Base-by-base conservation (phyloP, 2,329 filamentous ascomycete genomes). In the Curvularia sp. region DNA sequence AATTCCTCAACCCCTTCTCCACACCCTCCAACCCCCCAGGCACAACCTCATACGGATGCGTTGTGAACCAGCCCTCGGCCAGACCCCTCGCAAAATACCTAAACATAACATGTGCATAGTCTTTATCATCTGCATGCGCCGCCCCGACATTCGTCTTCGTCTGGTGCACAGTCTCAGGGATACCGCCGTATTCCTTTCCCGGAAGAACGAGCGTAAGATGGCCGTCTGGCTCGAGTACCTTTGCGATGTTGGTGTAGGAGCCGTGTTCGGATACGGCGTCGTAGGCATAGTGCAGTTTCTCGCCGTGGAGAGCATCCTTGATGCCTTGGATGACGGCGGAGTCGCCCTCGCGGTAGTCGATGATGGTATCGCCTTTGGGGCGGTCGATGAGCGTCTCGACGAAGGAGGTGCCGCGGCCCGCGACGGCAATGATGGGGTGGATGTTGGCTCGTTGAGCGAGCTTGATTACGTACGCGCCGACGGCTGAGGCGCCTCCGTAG, bases 211-310 rank as follows among this genome's bases (percentile, higher is more conserved):
- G 64, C 9, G 76, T 78, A 8, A 78, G 63, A 8, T 64, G 66
- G 0, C 77, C 77, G 0, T 65, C 53, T 0, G 63, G 57, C 18
- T 79, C 77, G 1, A 82, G 60, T 0, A 78, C 78, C 39, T 77
- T 46, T 1, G 63, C 69, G 31, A 81, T 75, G 50, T 80, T 80
- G n/a, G 67, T 60, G 53, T 76, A 76, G 53, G 58, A 65, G 5
- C 80, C 79, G 12, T 86, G 78, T 63, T 88, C 84, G 1, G 80
- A 80, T 0, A 87, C 81, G 0, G 86, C 83, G 64, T 90, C 88
- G 57, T 83, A 84, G 0, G 85, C 86, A 59, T 87, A 78, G 5
- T 78, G 63, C 15, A 86, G 64, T 59, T 80, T 79, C 12, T 76
- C 65, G 2, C 78, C 79, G 3, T 79, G 73, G 13, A 82, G 75